Evolutionary conservation across 2,329 filamentous ascomycete species (phyloP), one percentile per base, ranked within the genome.

Genomic region (Tolypocladium tundrense): DNA sequence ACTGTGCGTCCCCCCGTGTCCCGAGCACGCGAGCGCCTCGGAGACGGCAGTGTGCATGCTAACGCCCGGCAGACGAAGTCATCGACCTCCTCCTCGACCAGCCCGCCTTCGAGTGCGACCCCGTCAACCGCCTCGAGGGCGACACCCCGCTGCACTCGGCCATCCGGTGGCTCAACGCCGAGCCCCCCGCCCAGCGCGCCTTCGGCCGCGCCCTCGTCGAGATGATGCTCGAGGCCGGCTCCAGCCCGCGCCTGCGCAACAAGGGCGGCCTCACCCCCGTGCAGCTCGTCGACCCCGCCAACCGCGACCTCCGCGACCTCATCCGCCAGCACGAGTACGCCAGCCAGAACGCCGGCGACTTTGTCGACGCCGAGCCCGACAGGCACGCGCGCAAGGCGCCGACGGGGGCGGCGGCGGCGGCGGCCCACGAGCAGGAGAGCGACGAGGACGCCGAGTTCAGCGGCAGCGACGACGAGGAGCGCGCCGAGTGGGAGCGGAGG

Each of bases 21-120:
- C 53, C 21, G 21, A 24, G 21, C 21, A 24, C 21, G 2, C 21
- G 21, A 24, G 21, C 21, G 2, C 21, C 21, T 24, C 21, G 21
- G 21, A 24, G 21, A 24, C 21, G 21, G 21, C 21, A 24, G 21
- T 10, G 37, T 6, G 14, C 13, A 11, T 27, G 42, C 54, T 21
- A 35, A 45, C 51, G 42, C 33, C 14, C n/a, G 42, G 4, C 60
- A 89, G 87, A 91, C 76, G 88, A 94, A 67, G 79, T 91, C 60
- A 87, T 95, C 68, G 90, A 95, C 75, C 74, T 84, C 67, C 85
- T 95, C 58, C 86, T 94, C 63, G 89, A 94, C 77, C 88, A 93
- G 72, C 85, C 88, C 64, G 85, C 87, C 64, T 87, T 95, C 71
- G 90, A 94, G 75, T 93, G 91, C 75, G 90, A 95, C 75, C 88